Evolutionary conservation across 2,329 filamentous ascomycete species (phyloP).

Genomic region (Xylaria sp.): DNA sequence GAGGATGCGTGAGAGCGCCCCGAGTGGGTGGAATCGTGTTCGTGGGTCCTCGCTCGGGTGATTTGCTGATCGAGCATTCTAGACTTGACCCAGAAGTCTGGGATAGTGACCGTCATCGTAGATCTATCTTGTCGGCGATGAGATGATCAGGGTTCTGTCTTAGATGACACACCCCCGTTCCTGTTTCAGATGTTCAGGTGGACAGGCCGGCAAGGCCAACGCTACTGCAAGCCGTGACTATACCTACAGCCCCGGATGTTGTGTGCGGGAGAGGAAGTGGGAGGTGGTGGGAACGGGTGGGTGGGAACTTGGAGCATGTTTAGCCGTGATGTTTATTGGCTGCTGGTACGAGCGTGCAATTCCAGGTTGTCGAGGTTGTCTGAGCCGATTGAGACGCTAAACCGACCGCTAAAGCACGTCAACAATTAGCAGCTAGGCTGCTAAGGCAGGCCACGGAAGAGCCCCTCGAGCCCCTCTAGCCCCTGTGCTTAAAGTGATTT

Average conservation of each 20-base stretch:
- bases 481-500: not conserved
- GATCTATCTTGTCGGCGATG: slow-evolving; percentile 43
- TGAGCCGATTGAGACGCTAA: slow-evolving; percentile 8
- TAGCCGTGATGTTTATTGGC: slow-evolving; percentile 28
- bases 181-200: slow-evolving; percentile 34
- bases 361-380: not conserved
- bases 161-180: slow-evolving; percentile 19
- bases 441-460: not conserved
- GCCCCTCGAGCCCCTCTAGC: too few relatives aligned
- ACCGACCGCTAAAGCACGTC: slow-evolving; percentile 10
- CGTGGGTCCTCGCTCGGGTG: slow-evolving; percentile 18
- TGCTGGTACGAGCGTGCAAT: slow-evolving; percentile 28
- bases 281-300: too few relatives aligned
- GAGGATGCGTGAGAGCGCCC: not conserved
- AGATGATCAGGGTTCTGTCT: slow-evolving; percentile 27
- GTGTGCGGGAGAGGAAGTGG: not conserved
- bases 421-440: slow-evolving; percentile 3
- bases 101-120: slow-evolving; percentile 45
- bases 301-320: not conserved
- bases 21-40: not conserved
- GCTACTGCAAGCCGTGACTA: slow-evolving; percentile 27
- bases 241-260: not conserved
- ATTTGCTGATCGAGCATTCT: slow-evolving; percentile 26
- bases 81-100: slow-evolving; percentile 34
- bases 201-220: slow-evolving; percentile 22